Conservation (phyloP, 108 stramenopile species). For the Cyclotella sp. region DNA sequence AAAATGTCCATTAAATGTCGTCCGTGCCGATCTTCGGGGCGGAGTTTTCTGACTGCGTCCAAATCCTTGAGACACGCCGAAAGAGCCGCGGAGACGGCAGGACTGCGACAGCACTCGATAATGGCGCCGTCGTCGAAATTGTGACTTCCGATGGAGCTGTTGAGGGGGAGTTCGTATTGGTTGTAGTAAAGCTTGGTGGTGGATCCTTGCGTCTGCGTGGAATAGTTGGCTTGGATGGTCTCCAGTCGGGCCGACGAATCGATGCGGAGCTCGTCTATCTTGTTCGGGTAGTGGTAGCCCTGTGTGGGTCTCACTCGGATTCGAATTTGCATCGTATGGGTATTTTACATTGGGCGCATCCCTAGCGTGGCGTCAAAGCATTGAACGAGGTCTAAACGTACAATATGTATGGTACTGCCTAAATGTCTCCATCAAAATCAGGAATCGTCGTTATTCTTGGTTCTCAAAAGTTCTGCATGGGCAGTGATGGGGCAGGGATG, state of each 20-base stretch:
- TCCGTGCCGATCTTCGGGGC: conserved; percentile 28
- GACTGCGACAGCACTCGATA: conserved; percentile 56
- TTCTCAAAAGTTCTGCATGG: too few relatives aligned
- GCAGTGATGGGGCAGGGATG: too few relatives aligned
- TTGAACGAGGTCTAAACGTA: too few relatives aligned
- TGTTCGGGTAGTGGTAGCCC: conserved; percentile 49
- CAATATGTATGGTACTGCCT: too few relatives aligned
- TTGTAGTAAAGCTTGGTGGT: conserved; percentile 37
- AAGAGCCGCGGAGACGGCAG: conserved; percentile 44
- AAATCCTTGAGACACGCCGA: conserved; percentile 60
- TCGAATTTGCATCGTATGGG: not conserved
- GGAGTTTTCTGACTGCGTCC: conserved; percentile 38
- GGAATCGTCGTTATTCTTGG: too few relatives aligned
- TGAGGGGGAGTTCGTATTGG: conserved; percentile 50
- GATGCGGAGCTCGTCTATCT: conserved; percentile 42
- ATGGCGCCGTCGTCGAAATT: conserved; percentile 53
- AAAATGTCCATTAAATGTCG: conserved; percentile 33
- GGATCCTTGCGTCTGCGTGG: conserved; percentile 27
- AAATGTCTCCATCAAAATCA: too few relatives aligned
- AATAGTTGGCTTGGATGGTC: conserved; percentile 49
- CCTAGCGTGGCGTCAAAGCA: too few relatives aligned
- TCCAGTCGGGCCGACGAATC: conserved; percentile 53
- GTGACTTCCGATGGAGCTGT: conserved; percentile 59
- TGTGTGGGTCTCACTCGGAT: conserved; percentile 44
- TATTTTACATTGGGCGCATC: too few relatives aligned